These are phyloP conservation scores for Ephemerocybe angulata DNA, from an alignment of 768 basidiomycete genomes.

Conservation along the genomic window DNA sequence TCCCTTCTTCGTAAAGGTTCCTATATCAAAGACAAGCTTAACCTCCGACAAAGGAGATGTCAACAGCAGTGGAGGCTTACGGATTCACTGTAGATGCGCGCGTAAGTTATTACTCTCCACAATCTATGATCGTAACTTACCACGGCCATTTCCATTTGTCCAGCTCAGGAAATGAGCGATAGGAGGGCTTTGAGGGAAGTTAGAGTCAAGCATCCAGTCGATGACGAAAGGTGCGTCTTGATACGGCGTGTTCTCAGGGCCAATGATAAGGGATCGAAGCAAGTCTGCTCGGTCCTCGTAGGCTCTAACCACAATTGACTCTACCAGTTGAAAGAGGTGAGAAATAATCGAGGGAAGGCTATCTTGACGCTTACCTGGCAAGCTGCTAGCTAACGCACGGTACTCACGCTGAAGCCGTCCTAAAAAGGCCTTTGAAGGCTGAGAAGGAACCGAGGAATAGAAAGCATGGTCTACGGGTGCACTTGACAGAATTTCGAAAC, in stretches of 20 bases:
- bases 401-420: conserved; percentile 81
- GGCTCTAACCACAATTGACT: conserved; percentile 83
- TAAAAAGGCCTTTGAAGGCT: conserved; percentile 71
- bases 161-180: conserved; percentile 88
- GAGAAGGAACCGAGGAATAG: conserved; percentile 52
- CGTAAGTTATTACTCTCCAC: neutral
- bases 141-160: conserved; percentile 92
- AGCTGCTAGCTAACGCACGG: conserved; percentile 67
- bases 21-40: conserved; percentile 35
- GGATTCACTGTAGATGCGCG: conserved; percentile 62
- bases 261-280: conserved; percentile 83
- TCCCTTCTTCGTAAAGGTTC: conserved; percentile 93
- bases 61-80: conserved; percentile 45
- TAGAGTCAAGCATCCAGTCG: conserved; percentile 86
- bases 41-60: no score
- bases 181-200: conserved; percentile 80
- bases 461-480: conserved; percentile 85
- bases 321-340: conserved; percentile 31
- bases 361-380: conserved; percentile 63
- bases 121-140: conserved; percentile 31
- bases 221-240: conserved; percentile 93
- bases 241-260: conserved; percentile 93
- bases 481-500: conserved; percentile 74
- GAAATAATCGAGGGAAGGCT: neutral
- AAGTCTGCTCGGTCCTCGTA: conserved; percentile 90